Evolutionary conservation across 2,329 filamentous ascomycete genomes (phyloP).

Genomic region (Neofusicoccum cordaticola): DNA sequence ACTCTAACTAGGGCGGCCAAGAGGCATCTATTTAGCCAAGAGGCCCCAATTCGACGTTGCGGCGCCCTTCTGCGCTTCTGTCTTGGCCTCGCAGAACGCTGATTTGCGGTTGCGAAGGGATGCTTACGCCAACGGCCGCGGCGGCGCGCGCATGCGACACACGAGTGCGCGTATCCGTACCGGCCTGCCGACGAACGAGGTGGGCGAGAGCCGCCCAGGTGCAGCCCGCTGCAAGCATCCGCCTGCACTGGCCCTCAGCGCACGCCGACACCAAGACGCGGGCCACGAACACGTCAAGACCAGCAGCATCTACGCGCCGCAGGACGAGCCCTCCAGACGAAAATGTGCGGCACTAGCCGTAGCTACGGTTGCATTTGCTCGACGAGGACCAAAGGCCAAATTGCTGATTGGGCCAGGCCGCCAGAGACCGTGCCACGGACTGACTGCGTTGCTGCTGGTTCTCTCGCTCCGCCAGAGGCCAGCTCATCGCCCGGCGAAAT

Average conservation of each 20-base stretch:
- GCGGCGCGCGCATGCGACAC: neutral
- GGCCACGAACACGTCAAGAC: neutral
- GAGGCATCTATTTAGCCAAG: conserved; percentile 1
- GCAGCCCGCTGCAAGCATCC: neutral
- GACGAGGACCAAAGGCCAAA: neutral
- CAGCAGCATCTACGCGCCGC: neutral
- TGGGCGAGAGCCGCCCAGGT: neutral
- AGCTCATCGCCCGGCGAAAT: neutral
- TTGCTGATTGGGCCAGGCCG: neutral
- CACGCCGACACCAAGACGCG: neutral
- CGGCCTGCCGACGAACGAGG: neutral
- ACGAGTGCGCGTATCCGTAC: conserved; percentile 2
- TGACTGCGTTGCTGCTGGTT: neutral
- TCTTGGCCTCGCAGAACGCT: neutral
- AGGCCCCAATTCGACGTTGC: neutral
- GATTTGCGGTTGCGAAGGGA: neutral
- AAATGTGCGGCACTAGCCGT: neutral
- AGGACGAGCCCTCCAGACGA: neutral
- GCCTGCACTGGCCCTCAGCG: neutral
- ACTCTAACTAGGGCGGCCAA: neutral
- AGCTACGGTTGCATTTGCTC: neutral
- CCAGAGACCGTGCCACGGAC: neutral
- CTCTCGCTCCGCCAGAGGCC: neutral
- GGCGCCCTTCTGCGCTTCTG: neutral
- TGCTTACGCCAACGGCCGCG: neutral